Conservation (phyloP, 495 filamentous ascomycete species). For the Trichoderma virens region DNA sequence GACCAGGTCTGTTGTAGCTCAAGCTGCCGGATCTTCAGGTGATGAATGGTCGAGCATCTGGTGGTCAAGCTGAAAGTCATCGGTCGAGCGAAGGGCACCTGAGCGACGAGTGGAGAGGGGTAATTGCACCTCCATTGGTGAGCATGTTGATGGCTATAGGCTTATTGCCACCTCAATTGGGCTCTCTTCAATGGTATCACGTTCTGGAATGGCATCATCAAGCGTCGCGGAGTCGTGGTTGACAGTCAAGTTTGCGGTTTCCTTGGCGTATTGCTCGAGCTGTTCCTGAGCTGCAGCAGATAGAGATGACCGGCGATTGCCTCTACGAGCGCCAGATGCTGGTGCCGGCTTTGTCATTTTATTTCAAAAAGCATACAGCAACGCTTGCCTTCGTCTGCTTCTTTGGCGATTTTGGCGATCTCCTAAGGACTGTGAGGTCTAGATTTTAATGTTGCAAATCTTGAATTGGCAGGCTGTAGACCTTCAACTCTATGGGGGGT, state of each 20-base stretch:
- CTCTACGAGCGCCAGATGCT: neutral
- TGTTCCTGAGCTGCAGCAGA: neutral
- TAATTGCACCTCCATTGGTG: neutral
- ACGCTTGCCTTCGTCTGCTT: too few species aligned
- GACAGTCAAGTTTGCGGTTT: neutral
- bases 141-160: neutral
- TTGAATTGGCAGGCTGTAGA: too few species aligned
- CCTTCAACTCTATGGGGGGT: too few species aligned
- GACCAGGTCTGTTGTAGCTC: constrained; percentile 34
- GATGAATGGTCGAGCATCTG: constrained; percentile 1
- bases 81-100: neutral
- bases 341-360: neutral
- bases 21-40: constrained; percentile 16
- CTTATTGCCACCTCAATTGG: neutral
- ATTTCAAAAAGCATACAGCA: too few species aligned
- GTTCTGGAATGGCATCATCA: neutral
- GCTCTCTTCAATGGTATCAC: neutral
- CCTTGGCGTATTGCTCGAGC: neutral
- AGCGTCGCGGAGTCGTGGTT: neutral
- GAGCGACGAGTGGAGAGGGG: neutral
- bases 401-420: too few species aligned
- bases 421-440: too few species aligned
- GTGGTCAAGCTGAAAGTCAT: neutral
- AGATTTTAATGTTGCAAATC: too few species aligned
- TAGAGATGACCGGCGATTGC: neutral